Percentiles rank a stretch among this genome's conserved stretches.
These are phyloP conservation scores for Russula emetica DNA, from an alignment of 768 basidiomycete genomes.

Conservation along the genomic window DNA sequence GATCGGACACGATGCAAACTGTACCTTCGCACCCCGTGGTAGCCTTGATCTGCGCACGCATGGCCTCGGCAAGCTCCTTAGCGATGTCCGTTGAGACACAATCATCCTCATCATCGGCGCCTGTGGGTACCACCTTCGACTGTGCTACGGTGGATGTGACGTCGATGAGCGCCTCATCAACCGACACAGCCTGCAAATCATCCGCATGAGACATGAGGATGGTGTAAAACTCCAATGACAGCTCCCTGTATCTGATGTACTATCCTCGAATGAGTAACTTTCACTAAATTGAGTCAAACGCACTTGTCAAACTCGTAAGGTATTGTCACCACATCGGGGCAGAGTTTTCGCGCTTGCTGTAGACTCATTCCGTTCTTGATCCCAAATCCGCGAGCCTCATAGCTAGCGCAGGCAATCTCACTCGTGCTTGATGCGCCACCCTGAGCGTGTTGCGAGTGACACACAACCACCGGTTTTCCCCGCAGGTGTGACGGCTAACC, in stretches of 20 bases:
- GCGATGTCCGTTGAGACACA: slow-evolving; percentile 49
- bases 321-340: slow-evolving; percentile 67
- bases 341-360: slow-evolving; percentile 73
- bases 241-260: slow-evolving; percentile 67
- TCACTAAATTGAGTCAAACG: slow-evolving; percentile 26
- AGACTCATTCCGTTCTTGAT: slow-evolving; percentile 94
- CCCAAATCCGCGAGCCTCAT: slow-evolving; percentile 85
- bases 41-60: slow-evolving; percentile 69
- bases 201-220: slow-evolving; percentile 87
- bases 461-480: slow-evolving; percentile 90
- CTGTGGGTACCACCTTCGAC: slow-evolving; percentile 27
- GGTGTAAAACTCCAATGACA: slow-evolving; percentile 87
- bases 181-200: slow-evolving; percentile 90
- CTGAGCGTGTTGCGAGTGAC: slow-evolving; percentile 80
- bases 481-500: slow-evolving; percentile 73
- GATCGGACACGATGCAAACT: slow-evolving; percentile 23
- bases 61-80: slow-evolving; percentile 72
- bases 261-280: slow-evolving; percentile 9
- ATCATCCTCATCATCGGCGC: slow-evolving; percentile 33
- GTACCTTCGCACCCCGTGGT: slow-evolving; percentile 85
- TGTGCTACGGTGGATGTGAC: slow-evolving; percentile 60
- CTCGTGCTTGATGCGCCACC: slow-evolving; percentile 79
- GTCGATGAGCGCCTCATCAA: slow-evolving; percentile 94
- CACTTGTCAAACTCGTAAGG: slow-evolving; percentile 92
- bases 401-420: slow-evolving; percentile 92